Evolutionary conservation across 805 yeast species (phyloP).

Genomic region (Saccharomycopsis sp.): DNA sequence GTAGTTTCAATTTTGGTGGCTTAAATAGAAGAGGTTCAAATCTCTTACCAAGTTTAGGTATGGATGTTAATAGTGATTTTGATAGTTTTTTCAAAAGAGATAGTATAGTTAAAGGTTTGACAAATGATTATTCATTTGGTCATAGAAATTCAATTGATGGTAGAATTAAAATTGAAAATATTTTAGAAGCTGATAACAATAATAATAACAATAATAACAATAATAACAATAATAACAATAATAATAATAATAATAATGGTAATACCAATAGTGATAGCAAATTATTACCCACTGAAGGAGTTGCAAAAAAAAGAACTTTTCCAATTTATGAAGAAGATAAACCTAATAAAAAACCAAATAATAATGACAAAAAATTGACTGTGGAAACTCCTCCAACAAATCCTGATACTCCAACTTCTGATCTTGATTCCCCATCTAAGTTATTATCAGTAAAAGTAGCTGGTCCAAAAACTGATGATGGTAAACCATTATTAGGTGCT

Average conservation of each 20-base stretch:
- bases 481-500: slow-evolving; percentile 67
- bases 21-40: slow-evolving; percentile 22
- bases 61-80: slow-evolving; percentile 24
- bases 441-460: slow-evolving; percentile 5
- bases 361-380: too few species aligned
- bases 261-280: too few species aligned
- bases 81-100: slow-evolving; percentile 29
- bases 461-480: slow-evolving; percentile 31
- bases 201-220: too few species aligned
- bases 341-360: neutral
- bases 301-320: neutral
- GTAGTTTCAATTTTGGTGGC: slow-evolving; percentile 2
- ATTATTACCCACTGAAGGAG: too few species aligned
- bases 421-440: neutral
- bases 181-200: neutral
- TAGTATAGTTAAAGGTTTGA: slow-evolving; percentile 21
- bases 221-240: too few species aligned
- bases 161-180: neutral
- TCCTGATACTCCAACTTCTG: slow-evolving; percentile 18
- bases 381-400: slow-evolving; percentile 16
- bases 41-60: slow-evolving; percentile 22
- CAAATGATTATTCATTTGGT: slow-evolving; percentile 7
- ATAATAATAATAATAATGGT: too few species aligned
- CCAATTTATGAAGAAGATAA: neutral
- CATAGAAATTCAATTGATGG: neutral